These are phyloP conservation scores for Leccinum cinnamomeum DNA, from an alignment of 1,284 basidiomycete genomes.

Conservation along the genomic window DNA sequence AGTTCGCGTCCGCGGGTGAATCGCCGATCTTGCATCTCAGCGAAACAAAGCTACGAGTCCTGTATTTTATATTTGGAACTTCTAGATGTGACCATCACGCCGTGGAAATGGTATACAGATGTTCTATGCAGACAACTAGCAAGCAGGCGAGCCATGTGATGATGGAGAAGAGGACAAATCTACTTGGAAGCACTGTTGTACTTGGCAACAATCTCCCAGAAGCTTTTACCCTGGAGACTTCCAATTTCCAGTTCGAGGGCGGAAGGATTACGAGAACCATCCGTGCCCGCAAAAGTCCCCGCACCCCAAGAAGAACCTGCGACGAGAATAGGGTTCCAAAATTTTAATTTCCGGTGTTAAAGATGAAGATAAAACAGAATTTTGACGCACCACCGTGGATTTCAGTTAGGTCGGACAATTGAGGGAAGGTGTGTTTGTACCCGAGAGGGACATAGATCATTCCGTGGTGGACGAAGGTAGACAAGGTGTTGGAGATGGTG, in stretches of 20 bases:
- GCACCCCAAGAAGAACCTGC: slow-evolving; percentile 74
- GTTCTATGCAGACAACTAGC: not conserved
- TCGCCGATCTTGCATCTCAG: not conserved
- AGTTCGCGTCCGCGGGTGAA: not conserved
- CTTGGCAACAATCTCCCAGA: slow-evolving; percentile 52
- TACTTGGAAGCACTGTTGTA: slow-evolving; percentile 25
- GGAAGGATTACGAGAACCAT: slow-evolving; percentile 64
- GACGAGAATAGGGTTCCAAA: not conserved
- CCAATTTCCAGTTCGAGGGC: slow-evolving; percentile 67
- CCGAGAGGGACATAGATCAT: slow-evolving; percentile 80
- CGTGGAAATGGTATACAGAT: not conserved
- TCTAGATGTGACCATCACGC: not conserved
- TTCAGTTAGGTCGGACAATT: slow-evolving; percentile 60
- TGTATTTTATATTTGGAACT: not conserved
- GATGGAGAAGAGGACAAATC: not conserved
- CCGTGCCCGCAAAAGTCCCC: slow-evolving; percentile 62
- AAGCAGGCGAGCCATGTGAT: not conserved
- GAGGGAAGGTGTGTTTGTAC: slow-evolving; percentile 58
- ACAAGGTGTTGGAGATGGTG: slow-evolving; percentile 64
- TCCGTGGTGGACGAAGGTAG: slow-evolving; percentile 81
- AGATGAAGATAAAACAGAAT: not conserved
- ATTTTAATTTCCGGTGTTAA: not conserved
- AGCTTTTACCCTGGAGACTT: slow-evolving; percentile 61
- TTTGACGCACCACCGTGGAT: slow-evolving; percentile 65
- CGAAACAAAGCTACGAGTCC: not conserved